Percentiles rank a stretch among this genome's conserved stretches.
phyloP scores from a whole-genome alignment of 1,139 yeast species.

The Yamadazyma siamensis region DNA sequence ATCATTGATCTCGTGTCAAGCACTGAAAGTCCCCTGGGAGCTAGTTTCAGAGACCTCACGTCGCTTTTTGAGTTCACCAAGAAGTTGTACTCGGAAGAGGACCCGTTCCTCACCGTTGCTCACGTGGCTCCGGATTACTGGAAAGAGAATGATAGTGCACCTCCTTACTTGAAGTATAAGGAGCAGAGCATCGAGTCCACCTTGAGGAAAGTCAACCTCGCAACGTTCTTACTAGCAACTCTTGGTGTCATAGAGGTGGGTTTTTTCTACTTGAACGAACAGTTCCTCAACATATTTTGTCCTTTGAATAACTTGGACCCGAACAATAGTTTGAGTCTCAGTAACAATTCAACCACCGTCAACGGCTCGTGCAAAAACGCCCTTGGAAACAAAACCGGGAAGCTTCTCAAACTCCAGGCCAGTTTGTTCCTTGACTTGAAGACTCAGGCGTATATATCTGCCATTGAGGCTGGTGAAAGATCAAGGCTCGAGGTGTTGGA shows the following conservation, averaged over 20 bases:
- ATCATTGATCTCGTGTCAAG: constrained; percentile 70
- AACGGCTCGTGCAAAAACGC: constrained; percentile 37
- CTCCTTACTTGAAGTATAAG: constrained; percentile 52
- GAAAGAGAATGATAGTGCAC: constrained; percentile 61
- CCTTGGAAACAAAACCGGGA: constrained; percentile 45
- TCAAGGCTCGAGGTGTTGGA: constrained; percentile 68
- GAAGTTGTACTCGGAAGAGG: constrained; percentile 59
- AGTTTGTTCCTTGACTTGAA: constrained; percentile 78
- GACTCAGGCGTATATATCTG: constrained; percentile 93
- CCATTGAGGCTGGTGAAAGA: constrained; percentile 70
- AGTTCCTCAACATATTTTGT: constrained; percentile 80
- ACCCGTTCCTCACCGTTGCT: constrained; percentile 62
- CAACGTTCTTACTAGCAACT: constrained; percentile 83
- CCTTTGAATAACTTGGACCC: constrained; percentile 53
- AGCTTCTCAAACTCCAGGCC: constrained; percentile 77
- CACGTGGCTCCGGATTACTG: constrained; percentile 65
- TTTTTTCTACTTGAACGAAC: constrained; percentile 78
- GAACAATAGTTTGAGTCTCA: constrained; percentile 37
- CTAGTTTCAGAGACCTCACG: constrained; percentile 68
- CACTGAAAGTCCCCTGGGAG: constrained; percentile 70
- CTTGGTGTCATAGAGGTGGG: constrained; percentile 85
- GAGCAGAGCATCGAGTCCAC: constrained; percentile 69
- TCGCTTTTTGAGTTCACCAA: constrained; percentile 74
- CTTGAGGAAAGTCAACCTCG: constrained; percentile 77
- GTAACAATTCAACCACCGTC: constrained; percentile 30